phyloP scores from a whole-genome alignment of 106 monocot species.

The Platanthera guangdongensis region DNA sequence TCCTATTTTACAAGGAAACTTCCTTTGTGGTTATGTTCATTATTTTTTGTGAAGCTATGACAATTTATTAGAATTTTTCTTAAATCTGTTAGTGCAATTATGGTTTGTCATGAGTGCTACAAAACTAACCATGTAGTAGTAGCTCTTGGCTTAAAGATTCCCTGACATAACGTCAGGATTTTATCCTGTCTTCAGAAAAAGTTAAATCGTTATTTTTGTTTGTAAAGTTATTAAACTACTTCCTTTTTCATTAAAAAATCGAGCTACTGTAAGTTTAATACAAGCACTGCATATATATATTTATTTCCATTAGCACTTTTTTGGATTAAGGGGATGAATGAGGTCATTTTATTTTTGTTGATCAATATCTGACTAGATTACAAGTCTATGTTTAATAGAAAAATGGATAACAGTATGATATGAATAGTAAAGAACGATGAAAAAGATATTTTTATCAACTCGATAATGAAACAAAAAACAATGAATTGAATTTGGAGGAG shows the following conservation, averaged over 20 bases:
- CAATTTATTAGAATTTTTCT: no score
- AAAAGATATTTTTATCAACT: neutral
- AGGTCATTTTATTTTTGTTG: neutral
- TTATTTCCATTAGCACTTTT: neutral
- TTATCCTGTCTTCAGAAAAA: no score
- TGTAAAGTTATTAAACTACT: neutral
- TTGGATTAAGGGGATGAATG: neutral
- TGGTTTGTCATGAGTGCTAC: no score
- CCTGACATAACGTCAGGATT: no score
- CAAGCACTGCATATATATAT: neutral
- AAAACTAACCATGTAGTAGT: no score
- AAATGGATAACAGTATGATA: neutral
- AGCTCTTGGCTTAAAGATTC: no score
- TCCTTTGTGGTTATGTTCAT: no score
- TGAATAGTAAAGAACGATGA: neutral
- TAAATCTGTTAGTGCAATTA: no score
- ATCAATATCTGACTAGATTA: neutral
- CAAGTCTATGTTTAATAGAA: neutral
- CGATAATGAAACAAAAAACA: neutral
- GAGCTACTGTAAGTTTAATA: neutral
- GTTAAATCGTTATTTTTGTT: no score
- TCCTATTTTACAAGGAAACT: no score
- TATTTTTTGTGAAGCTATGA: no score
- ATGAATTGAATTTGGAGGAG: no score
- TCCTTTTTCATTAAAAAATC: neutral